Base-by-base conservation (phyloP, 331 rosid species). In the Acacia concinna region DNA sequence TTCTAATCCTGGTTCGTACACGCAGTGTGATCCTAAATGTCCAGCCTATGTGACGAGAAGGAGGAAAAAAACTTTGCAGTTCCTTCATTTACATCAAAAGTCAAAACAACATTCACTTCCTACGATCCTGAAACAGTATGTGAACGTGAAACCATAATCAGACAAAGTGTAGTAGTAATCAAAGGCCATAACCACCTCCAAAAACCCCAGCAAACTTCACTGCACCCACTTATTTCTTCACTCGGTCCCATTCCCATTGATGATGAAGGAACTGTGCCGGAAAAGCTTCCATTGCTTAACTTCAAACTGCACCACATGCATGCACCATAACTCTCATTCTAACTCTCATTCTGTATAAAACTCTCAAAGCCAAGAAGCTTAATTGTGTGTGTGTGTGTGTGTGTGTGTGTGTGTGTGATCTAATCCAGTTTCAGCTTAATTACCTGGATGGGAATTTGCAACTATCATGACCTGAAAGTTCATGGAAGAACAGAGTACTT, bases 401-500 rank as follows among this genome's bases (percentile, higher is more conserved):
- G n/a, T n/a, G 27, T 52, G 31, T 57, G 6, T 25, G 63, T 11
- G 28, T 12, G 17, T 31, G 31, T 31, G 68, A 64, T 8, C 23
- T 31, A 8, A 17, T 32, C 69, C 27, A 31, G 17, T 5, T 4
- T n/a, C 13, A 81, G 70, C 77, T 35, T 18, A 63, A 73, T 70
- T 82, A 95, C 98, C 98, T 92, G 81, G 98, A 88, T 44, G 91
- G 92, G 37, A 92, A 84, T 79, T 82, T 91, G 94, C 98, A 95
- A 6, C 78, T 87, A 73, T 78, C 94, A 76, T 73, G 83, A 89
- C 98, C 98, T 95, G 96, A 76, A 86, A 60, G 72, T 5, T 43
- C 74, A 64, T 32, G 27, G 37, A 73, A 35, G 60, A 21, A 34
- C 20, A 28, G 56, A 71, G 51, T 5, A 15, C 15, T 14, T 20